phyloP scores from a whole-genome alignment of 805 yeast genomes.

The Monosporozyma yasuniensis region DNA sequence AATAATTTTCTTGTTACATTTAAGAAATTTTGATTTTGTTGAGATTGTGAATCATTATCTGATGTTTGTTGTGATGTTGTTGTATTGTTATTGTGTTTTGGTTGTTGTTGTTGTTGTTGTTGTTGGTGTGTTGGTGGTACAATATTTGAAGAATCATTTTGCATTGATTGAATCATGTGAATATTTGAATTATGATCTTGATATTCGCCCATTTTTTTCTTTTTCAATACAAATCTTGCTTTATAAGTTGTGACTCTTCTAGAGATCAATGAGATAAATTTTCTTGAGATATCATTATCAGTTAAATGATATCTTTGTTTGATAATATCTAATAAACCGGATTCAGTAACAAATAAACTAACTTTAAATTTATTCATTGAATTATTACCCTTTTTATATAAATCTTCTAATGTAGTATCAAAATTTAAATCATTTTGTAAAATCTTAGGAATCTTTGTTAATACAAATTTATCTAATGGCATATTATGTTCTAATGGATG shows the following conservation, averaged over 20 bases:
- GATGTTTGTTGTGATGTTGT: not conserved
- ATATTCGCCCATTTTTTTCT: conserved; percentile 27
- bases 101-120: not conserved
- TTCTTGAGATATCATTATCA: conserved; percentile 26
- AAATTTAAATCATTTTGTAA: conserved; percentile 29
- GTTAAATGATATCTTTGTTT: conserved; percentile 25
- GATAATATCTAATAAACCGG: conserved; percentile 26
- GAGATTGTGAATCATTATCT: not conserved
- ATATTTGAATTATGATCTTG: conserved; percentile 7
- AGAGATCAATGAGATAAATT: conserved; percentile 23
- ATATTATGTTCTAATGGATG: conserved; percentile 29
- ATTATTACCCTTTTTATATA: conserved; percentile 26
- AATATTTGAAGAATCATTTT: too few species aligned
- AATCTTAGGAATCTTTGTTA: conserved; percentile 28
- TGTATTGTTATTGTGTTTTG: not conserved
- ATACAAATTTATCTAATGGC: conserved; percentile 24
- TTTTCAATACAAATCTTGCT: conserved; percentile 28
- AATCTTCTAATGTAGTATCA: conserved; percentile 25
- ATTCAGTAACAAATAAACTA: conserved; percentile 27
- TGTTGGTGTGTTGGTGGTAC: too few species aligned
- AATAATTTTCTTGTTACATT: not conserved
- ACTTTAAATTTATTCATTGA: conserved; percentile 28
- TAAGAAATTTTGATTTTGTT: not conserved
- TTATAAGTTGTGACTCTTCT: conserved; percentile 31
- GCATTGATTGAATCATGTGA: not conserved